Base-by-base conservation (phyloP, 1,284 basidiomycete genomes). In the Tremellales sp. region DNA sequence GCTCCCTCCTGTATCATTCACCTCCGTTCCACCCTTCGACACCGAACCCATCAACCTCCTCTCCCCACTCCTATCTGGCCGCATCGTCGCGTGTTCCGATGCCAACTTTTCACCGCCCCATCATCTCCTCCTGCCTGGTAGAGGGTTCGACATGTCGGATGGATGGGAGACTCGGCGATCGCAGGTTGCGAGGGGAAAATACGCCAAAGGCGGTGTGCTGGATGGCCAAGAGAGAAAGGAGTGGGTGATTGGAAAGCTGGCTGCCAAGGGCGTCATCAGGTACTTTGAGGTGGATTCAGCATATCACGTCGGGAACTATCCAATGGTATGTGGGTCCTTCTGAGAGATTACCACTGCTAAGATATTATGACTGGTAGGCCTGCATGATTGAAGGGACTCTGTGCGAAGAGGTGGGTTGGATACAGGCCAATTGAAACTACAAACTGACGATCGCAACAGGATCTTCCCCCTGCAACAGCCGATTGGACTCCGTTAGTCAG, bases 121-220 rank as follows among this genome's bases (percentile, higher is more conserved):
- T 7, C 97, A 98, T 71, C 75, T 98, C 51, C 83, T 97, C 47
- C 76, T 97, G 31, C 92, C 92, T 1, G 94, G 94, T 27, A 76
- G 94, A 68, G 87, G 86, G 1, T 43, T 84, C 63, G 87, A 95
- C 64, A 98, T 98, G 92, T 85, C 91, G 14, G 93, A 97, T 66
- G 94, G 95, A 5, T 98, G 94, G 95, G 94, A 98, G 74, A 97
- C 94, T 1, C 89, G 87, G 67, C 81, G 95, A 47, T 92, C 86
- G 59, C 79, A 94, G 42, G 76, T 77, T 35, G 54, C 49, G 77
- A 80, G 45, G 84, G 83, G 40, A 85, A 95, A 68, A 56, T 70
- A 70, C 47, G 61, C 54, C 2, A 31, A 46, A 7, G 60, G 57
- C 2, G 50, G 45, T 1, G 18, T 51, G 12, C 50, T 66, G 13